Base-by-base conservation (phyloP, 768 basidiomycete species). In the Termitomyces sp. region DNA sequence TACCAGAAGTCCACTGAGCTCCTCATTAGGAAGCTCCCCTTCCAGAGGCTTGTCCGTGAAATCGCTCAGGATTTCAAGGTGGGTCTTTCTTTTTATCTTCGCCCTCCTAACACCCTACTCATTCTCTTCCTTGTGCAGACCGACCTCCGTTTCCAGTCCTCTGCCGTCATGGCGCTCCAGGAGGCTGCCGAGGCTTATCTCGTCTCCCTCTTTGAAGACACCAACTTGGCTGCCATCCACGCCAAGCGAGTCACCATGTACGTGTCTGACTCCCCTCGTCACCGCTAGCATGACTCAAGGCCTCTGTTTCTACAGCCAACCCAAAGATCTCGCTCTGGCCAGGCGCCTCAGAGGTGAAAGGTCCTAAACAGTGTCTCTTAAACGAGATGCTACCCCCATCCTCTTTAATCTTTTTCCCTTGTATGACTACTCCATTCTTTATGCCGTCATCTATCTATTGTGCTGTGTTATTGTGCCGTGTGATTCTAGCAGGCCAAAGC, bases 1-100 rank as follows among this genome's bases (percentile, higher is more conserved):
- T 97, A 98, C 84, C 95, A 98, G 79, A 97, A 97, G 84, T 95
- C 93, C 64, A 98, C 96, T 66, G 96, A 98, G 84, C 89, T 99
- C 67, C 87, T 98, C 71, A 98, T 98, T 84, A 86, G 96, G 81
- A 98, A 98, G 89, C 92, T 98, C 65, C 96, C 96, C 68, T 98
- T 98, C 94, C 96, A 98, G 81, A 87, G 96, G 70, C 88, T 98
- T 69, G 96, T 98, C 66, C 93, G 93, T 83, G 90, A 95, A 79
- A 94, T 95, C 68, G 92, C 92, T n/a, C 92, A 94, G 77, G 93
- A 93, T 76, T 94, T 96, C 85, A 96, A 96, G 89, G 91, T 89
- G 61, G 35, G 79, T 68, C 7, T 50, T 36, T 57, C 1, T 15
- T 35, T n/a, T 32, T 49, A 40, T 57, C 28, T 3, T 28, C 3